phyloP scores from a whole-genome alignment of 1,139 yeast species.

The Geotrichum australiense region DNA sequence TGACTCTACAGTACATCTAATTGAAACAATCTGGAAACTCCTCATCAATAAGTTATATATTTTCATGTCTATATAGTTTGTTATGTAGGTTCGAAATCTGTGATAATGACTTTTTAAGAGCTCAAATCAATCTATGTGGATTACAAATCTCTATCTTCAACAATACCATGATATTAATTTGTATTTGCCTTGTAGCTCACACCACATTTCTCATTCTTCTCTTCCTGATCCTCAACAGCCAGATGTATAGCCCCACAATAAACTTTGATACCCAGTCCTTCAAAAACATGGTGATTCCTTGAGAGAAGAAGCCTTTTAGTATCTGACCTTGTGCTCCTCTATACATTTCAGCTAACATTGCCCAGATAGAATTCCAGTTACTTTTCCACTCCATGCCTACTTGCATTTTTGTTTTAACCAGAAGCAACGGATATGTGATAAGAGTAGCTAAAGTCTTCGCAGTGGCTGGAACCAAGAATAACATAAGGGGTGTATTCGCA shows the following conservation, averaged over 20 bases:
- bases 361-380: not conserved
- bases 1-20: no score
- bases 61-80: no score
- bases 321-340: constrained; percentile 42
- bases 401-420: constrained; percentile 71
- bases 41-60: no score
- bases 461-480: constrained; percentile 31
- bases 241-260: constrained; percentile 27
- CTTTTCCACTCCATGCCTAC: constrained; percentile 39
- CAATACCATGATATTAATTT: no score
- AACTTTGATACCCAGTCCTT: constrained; percentile 31
- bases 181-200: no score
- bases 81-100: no score
- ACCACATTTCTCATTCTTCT: no score
- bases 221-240: constrained; percentile 6
- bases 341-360: not conserved
- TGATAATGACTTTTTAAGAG: no score
- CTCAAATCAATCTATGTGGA: no score
- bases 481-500: no score
- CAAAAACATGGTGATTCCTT: constrained; percentile 35
- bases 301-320: constrained; percentile 34
- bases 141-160: no score
- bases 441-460: constrained; percentile 33
- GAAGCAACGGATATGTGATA: constrained; percentile 35
- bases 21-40: no score